phyloP scores from a whole-genome alignment of 73 alveolate species.

The Diophrys appendiculata region DNA sequence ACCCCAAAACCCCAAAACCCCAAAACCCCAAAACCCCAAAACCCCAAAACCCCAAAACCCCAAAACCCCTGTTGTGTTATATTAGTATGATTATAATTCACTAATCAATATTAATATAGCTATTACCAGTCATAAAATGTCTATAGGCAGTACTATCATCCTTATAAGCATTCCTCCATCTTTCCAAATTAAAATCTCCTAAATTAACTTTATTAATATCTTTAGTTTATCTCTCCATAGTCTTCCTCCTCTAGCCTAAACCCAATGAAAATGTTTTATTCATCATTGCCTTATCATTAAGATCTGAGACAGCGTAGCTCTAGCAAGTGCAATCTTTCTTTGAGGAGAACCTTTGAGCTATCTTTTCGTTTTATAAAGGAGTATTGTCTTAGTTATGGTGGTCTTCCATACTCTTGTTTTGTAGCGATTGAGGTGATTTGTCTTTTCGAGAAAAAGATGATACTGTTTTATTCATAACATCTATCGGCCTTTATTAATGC shows the following conservation, averaged over 20 bases:
- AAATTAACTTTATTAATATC: background rate
- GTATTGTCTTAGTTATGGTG: background rate
- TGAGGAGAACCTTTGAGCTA: background rate
- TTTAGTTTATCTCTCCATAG: conserved; percentile 2
- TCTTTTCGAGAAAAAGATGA: too few species aligned
- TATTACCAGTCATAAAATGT: conserved; percentile 6
- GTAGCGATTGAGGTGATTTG: too few species aligned
- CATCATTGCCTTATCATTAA: too few species aligned
- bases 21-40: too few species aligned
- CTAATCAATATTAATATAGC: background rate
- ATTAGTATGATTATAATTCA: too few species aligned
- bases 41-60: too few species aligned
- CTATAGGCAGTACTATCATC: background rate
- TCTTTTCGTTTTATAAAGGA: background rate
- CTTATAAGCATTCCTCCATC: conserved; percentile 2
- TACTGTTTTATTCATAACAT: too few species aligned
- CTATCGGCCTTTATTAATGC: too few species aligned
- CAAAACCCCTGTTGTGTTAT: too few species aligned
- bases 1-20: too few species aligned
- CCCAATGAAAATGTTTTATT: too few species aligned
- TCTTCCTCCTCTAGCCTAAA: too few species aligned
- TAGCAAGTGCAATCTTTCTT: background rate
- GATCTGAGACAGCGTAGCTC: background rate
- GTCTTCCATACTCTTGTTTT: background rate
- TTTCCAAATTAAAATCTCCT: conserved; percentile 1